These are phyloP conservation scores for Chalciporus sphaerocephalus DNA, from an alignment of 768 basidiomycete genomes.

Conservation along the genomic window DNA sequence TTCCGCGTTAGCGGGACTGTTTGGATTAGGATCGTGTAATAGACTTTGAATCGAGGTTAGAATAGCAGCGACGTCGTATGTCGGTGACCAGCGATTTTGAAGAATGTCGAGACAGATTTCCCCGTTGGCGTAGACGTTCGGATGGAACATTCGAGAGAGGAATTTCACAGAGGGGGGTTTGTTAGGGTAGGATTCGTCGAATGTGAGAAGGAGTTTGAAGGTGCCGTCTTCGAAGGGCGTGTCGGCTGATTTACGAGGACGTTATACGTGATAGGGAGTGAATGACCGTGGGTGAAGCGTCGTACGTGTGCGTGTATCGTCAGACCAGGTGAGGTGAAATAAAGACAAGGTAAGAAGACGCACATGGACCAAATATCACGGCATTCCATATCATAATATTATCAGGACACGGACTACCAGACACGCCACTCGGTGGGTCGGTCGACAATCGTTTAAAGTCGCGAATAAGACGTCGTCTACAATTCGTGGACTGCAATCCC, in stretches of 20 bases:
- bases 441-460: slow-evolving; percentile 95
- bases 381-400: slow-evolving; percentile 99
- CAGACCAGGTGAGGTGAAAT: background rate
- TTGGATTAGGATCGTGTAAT: slow-evolving; percentile 96
- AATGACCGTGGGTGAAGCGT: background rate
- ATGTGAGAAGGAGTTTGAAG: slow-evolving; percentile 91
- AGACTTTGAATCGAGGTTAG: slow-evolving; percentile 94
- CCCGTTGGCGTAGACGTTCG: slow-evolving; percentile 97
- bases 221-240: slow-evolving; percentile 99
- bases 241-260: too few relatives aligned
- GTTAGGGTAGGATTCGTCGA: slow-evolving; percentile 98
- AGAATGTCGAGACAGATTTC: slow-evolving; percentile 98
- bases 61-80: slow-evolving; percentile 98
- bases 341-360: slow-evolving; percentile 25
- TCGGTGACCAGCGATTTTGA: slow-evolving; percentile 98
- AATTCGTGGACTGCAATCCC: slow-evolving; percentile 75
- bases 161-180: slow-evolving; percentile 98
- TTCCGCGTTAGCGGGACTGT: slow-evolving; percentile 97
- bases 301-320: background rate
- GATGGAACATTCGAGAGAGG: slow-evolving; percentile 97
- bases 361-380: slow-evolving; percentile 97
- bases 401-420: slow-evolving; percentile 94
- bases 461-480: slow-evolving; percentile 91
- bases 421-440: slow-evolving; percentile 94
- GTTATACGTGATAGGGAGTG: background rate